A percentile compares a stretch with the other conserved stretches of the same genome.
Conservation (phyloP, 495 filamentous ascomycete species). For the Trichoderma erinaceum region DNA sequence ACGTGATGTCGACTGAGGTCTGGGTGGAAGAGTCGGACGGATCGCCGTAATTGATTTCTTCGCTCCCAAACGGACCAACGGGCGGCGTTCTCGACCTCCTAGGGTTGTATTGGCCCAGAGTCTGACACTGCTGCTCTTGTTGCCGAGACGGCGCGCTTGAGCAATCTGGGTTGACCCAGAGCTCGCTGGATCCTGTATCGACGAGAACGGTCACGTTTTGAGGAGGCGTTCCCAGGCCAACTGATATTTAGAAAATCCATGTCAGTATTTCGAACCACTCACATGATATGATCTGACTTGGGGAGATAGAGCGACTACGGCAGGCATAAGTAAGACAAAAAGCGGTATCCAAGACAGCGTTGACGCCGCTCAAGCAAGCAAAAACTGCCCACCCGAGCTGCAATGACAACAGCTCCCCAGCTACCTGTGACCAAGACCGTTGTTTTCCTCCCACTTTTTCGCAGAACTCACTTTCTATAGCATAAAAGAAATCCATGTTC, state of each 20-base stretch:
- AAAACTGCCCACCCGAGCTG: no score
- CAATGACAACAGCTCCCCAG: background rate
- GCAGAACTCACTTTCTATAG: constrained; percentile 14
- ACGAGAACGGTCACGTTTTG: constrained; percentile 31
- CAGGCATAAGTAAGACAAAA: background rate
- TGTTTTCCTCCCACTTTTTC: no score
- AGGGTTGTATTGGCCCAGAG: constrained; percentile 28
- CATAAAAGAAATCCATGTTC: constrained; percentile 17
- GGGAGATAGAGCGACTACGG: background rate
- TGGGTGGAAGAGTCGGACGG: constrained; percentile 5
- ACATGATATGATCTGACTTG: background rate
- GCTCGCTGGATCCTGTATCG: constrained; percentile 35
- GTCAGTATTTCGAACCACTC: background rate
- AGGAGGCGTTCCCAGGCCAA: constrained; percentile 14
- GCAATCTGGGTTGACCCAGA: constrained; percentile 35
- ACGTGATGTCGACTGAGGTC: constrained; percentile 12
- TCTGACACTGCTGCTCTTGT: constrained; percentile 21
- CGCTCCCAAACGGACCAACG: constrained; percentile 8
- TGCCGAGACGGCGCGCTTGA: constrained; percentile 16
- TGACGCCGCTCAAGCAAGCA: no score
- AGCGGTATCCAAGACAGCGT: no score
- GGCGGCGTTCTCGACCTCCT: constrained; percentile 16
- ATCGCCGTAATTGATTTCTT: constrained; percentile 15
- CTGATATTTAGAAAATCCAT: background rate
- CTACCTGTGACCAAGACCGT: no score